Evolutionary conservation across 2,329 filamentous ascomycete species (phyloP).

Genomic region (Domatiomyces globalis): DNA sequence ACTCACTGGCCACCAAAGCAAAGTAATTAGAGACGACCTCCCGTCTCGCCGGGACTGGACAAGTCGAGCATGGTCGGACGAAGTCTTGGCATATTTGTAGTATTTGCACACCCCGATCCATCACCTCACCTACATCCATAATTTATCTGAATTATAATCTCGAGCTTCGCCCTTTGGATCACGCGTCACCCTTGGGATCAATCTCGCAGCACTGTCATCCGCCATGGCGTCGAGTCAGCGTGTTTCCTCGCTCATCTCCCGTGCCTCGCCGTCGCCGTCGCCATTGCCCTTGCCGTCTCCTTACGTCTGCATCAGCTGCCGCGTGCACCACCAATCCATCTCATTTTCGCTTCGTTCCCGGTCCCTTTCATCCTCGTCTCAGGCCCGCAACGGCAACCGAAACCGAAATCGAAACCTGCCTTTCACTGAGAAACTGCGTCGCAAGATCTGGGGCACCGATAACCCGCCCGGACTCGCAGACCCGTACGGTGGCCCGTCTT

Average conservation of each 20-base stretch:
- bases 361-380: neutral
- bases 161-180: neutral
- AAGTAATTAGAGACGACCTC: neutral
- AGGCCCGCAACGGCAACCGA: neutral
- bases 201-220: neutral
- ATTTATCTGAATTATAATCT: neutral
- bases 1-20: slow-evolving; percentile 26
- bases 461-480: slow-evolving; percentile 35
- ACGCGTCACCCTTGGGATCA: neutral
- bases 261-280: neutral
- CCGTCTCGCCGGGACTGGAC: too few species aligned
- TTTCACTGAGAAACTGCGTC: slow-evolving; percentile 33
- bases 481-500: slow-evolving; percentile 31
- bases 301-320: neutral
- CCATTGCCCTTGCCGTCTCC: neutral
- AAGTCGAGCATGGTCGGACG: too few species aligned
- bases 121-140: neutral
- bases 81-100: neutral
- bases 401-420: slow-evolving; percentile 10
- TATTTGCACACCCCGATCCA: neutral
- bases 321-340: neutral
- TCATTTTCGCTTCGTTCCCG: neutral
- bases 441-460: slow-evolving; percentile 37
- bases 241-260: neutral
- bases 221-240: neutral